Base-by-base conservation (phyloP, 345 rosid genomes). In the Eucalyptus polybractea region DNA sequence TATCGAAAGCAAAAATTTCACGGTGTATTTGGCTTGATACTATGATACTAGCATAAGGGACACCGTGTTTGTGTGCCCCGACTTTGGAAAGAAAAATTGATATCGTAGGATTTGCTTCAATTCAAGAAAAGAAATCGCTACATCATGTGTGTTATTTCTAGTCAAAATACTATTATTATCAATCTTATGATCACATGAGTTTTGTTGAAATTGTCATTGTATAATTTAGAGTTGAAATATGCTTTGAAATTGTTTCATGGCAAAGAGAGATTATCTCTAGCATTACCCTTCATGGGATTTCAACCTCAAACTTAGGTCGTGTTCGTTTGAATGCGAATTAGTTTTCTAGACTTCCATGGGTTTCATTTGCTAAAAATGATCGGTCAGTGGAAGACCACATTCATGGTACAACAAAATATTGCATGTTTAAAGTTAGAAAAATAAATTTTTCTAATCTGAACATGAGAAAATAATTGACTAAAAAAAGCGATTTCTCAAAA, bases 371-470 rank as follows among this genome's bases (percentile, higher is more conserved):
- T 16, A 33, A 31, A n/a, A 67, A 27, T 27, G 16, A 60, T 12
- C 1, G 2, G 0, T 27, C 4, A 13, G 3, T 5, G 16, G 8
- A 6, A 60, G 7, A 60, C 15, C 15, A 13, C 15, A 60, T 60
- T 60, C 27, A 29, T 2, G 69, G 31, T 13, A 62, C 10, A 29
- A 13, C 4, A 1, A 62, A 27, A 27, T 10, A 60, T 58, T 60
- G 69, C 31, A 60, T 6, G 1, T 29, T 60, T 60, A 6, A 27
- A 60, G 15, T 60, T 60, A 62, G 7, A 29, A 62, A 27, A 12
- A 15, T 7, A 7, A 14, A 7, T n/a, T 65, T 65, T n/a, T n/a
- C 6, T 4, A 15, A n/a, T 31, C 19, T 1, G 40, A 15, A 67
- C 5, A n/a, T 15, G 40, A 22, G 29, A 56, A 10, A 22, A 22